phyloP scores from a whole-genome alignment of 2,329 filamentous ascomycete genomes.

The Xylaria multiplex region DNA sequence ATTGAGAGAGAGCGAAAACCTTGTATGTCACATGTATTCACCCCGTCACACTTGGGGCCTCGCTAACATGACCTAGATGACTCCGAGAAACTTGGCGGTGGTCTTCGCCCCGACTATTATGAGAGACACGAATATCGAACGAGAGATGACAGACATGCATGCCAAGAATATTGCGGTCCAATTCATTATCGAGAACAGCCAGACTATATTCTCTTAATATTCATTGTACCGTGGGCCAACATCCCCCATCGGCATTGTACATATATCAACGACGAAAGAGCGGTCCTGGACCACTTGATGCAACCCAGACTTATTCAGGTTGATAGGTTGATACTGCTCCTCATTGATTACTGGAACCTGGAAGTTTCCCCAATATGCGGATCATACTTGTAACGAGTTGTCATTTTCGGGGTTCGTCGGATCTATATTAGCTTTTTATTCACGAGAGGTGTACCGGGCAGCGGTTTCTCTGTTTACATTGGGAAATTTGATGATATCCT shows the following conservation, averaged over 20 bases:
- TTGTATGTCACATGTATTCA: slow-evolving; percentile 65
- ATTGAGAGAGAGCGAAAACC: slow-evolving; percentile 81
- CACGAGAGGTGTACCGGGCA: slow-evolving; percentile 39
- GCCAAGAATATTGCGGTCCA: slow-evolving; percentile 92
- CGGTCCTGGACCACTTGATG: not conserved
- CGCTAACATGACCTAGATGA: slow-evolving; percentile 73
- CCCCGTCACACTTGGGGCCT: not conserved
- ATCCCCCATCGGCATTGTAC: slow-evolving; percentile 40
- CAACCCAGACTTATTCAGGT: not conserved
- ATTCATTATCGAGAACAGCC: slow-evolving; percentile 90
- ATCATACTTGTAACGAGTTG: slow-evolving; percentile 3
- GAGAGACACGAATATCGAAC: slow-evolving; percentile 86
- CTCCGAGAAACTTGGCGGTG: slow-evolving; percentile 92
- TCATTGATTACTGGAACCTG: not conserved
- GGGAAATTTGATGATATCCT: slow-evolving; percentile 49
- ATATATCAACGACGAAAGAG: slow-evolving; percentile 36
- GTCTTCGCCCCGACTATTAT: slow-evolving; percentile 99
- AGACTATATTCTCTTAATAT: slow-evolving; percentile 75
- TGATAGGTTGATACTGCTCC: slow-evolving; percentile 19
- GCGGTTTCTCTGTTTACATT: slow-evolving; percentile 41
- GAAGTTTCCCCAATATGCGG: not conserved
- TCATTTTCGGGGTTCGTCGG: slow-evolving; percentile 32
- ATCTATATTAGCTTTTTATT: slow-evolving; percentile 42
- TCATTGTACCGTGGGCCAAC: slow-evolving; percentile 14
- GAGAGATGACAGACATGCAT: slow-evolving; percentile 96